Conservation (phyloP, 2,329 filamentous ascomycete species). For the Aspergillus vadensis region DNA sequence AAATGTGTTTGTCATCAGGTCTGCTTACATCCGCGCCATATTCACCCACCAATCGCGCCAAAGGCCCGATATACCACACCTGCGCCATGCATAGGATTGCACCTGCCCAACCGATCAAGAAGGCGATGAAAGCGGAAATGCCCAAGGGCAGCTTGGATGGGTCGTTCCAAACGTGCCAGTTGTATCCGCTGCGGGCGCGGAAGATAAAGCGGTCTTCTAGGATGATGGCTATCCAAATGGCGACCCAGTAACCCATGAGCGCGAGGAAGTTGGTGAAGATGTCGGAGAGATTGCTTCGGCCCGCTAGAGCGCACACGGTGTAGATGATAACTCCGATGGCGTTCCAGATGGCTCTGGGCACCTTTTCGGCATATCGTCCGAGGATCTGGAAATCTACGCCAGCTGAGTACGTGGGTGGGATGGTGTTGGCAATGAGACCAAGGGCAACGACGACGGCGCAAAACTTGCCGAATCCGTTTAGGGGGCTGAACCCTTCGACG, state of each 20-base stretch:
- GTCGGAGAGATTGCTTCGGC: constrained; percentile 60
- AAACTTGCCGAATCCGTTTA: constrained; percentile 67
- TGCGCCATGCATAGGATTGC: constrained; percentile 69
- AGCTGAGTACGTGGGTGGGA: constrained; percentile 65
- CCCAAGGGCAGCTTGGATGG: constrained; percentile 62
- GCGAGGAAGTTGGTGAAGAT: constrained; percentile 72
- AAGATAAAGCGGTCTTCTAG: constrained; percentile 64
- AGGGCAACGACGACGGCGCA: constrained; percentile 66
- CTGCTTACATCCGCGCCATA: constrained; percentile 58
- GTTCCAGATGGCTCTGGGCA: constrained; percentile 68
- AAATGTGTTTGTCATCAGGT: too few species aligned
- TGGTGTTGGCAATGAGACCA: constrained; percentile 66
- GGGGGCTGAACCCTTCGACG: constrained; percentile 60
- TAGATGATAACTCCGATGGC: constrained; percentile 63
- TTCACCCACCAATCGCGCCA: constrained; percentile 59
- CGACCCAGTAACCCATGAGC: constrained; percentile 71
- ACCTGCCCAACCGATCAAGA: constrained; percentile 66
- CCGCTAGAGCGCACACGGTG: constrained; percentile 65
- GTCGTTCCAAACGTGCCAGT: constrained; percentile 65
- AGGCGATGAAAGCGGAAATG: constrained; percentile 62
- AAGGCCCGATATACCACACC: constrained; percentile 67
- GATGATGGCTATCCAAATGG: constrained; percentile 65
- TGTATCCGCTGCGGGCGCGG: constrained; percentile 54
- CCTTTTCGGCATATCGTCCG: constrained; percentile 57
- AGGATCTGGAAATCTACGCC: constrained; percentile 70